Evolutionary conservation across 1,139 yeast genomes (phyloP).

Genomic region (Zygotorulaspora mrakii): DNA sequence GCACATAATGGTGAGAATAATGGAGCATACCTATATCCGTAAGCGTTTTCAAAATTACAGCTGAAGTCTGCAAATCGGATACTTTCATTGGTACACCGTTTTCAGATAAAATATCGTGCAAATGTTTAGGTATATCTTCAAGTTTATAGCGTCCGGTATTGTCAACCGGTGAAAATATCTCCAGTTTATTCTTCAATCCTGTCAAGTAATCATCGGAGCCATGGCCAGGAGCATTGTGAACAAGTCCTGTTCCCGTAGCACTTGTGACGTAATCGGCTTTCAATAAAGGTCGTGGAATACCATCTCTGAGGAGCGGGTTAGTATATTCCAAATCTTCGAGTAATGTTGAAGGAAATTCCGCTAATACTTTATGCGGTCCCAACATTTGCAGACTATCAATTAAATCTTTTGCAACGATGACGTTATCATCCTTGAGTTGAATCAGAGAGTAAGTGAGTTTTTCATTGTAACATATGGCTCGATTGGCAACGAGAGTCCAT

Average conservation of each 20-base stretch:
- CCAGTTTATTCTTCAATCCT: slow-evolving; percentile 56
- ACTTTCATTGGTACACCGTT: slow-evolving; percentile 57
- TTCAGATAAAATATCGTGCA: slow-evolving; percentile 36
- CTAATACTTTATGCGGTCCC: slow-evolving; percentile 22
- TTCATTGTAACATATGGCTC: slow-evolving; percentile 72
- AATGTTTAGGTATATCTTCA: slow-evolving; percentile 21
- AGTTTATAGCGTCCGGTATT: slow-evolving; percentile 57
- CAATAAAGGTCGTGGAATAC: slow-evolving; percentile 52
- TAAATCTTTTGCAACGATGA: slow-evolving; percentile 52
- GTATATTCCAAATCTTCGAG: slow-evolving; percentile 48
- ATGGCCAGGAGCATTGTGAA: slow-evolving; percentile 97
- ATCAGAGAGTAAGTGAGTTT: slow-evolving; percentile 56
- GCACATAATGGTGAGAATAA: slow-evolving; percentile 52
- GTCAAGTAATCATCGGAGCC: slow-evolving; percentile 89
- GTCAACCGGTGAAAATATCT: slow-evolving; percentile 74
- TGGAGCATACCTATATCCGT: slow-evolving; percentile 46
- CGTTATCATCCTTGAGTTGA: slow-evolving; percentile 40
- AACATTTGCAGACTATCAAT: slow-evolving; percentile 35
- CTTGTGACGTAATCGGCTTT: slow-evolving; percentile 81
- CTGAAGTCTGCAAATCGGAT: slow-evolving; percentile 53
- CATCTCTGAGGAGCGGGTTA: slow-evolving; percentile 51
- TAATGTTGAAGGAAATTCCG: slow-evolving; percentile 43
- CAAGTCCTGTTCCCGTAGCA: slow-evolving; percentile 88
- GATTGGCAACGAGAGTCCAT: slow-evolving; percentile 90
- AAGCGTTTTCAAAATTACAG: slow-evolving; percentile 45